phyloP scores from a whole-genome alignment of 2,329 filamentous ascomycete species.

The Nothophaeocryptopus gaeumannii region DNA sequence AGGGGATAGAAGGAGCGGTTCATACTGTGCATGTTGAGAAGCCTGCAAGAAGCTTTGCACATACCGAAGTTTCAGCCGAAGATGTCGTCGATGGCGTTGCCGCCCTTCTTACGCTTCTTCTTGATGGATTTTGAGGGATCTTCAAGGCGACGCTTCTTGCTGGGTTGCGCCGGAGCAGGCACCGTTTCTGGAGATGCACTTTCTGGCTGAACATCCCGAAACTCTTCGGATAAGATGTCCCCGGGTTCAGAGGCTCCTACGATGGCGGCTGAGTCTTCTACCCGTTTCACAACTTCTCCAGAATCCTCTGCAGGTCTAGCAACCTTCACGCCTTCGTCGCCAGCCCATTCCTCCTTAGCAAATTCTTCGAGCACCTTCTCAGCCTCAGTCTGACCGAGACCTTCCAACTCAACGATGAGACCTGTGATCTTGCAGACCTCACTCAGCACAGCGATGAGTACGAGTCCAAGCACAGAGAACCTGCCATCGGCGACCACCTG shows the following conservation, averaged over 20 bases:
- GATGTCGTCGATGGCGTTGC: constrained; percentile 69
- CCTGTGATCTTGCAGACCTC: constrained; percentile 42
- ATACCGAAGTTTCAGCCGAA: constrained; percentile 45
- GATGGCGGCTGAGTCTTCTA: constrained; percentile 11
- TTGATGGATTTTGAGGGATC: constrained; percentile 41
- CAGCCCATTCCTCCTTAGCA: constrained; percentile 38
- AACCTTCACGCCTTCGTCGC: constrained; percentile 32
- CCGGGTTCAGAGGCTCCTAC: not conserved
- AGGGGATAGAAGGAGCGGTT: too few species aligned
- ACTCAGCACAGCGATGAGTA: constrained; percentile 43
- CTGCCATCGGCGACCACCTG: constrained; percentile 46
- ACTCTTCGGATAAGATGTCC: not conserved
- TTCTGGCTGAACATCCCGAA: not conserved
- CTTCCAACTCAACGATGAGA: constrained; percentile 42
- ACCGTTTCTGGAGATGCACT: constrained; percentile 8
- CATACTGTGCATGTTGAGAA: too few species aligned
- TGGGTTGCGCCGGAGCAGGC: constrained; percentile 18
- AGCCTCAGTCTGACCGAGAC: constrained; percentile 42
- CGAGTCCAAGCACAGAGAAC: constrained; percentile 46
- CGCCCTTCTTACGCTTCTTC: constrained; percentile 57
- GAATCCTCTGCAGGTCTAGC: constrained; percentile 30
- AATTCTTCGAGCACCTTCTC: constrained; percentile 43
- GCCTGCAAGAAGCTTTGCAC: too few species aligned
- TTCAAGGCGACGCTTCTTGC: constrained; percentile 14
- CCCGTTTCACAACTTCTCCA: constrained; percentile 37